phyloP scores from a whole-genome alignment of 2,329 filamentous ascomycete species.

The Pestalotiopsis sp. region DNA sequence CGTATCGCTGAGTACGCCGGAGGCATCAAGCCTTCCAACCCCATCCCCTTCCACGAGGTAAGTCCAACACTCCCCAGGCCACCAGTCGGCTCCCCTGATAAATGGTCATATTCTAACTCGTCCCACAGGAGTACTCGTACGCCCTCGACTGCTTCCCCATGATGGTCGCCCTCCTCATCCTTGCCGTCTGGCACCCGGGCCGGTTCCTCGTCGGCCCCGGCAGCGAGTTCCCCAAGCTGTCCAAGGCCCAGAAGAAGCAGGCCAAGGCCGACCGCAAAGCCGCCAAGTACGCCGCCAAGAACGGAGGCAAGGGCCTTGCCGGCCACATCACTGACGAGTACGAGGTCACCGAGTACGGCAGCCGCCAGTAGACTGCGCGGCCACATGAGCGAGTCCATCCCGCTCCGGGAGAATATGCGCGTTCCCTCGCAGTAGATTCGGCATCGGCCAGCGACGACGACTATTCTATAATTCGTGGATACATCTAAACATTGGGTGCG shows the following conservation, averaged over 20 bases:
- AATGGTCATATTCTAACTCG: not conserved
- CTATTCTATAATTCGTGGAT: not conserved
- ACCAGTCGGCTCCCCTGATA: not conserved
- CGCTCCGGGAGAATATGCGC: too few relatives aligned
- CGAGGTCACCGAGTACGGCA: conserved; percentile 5
- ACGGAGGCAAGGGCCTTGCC: not conserved
- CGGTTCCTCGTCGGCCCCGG: conserved; percentile 36
- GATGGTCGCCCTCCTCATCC: conserved; percentile 42
- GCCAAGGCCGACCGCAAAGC: conserved; percentile 23
- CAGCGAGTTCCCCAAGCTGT: conserved; percentile 36
- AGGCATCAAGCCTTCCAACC: conserved; percentile 42
- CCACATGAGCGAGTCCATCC: too few relatives aligned
- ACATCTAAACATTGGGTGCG: not conserved
- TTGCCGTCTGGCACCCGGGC: conserved; percentile 42
- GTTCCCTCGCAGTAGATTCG: too few relatives aligned
- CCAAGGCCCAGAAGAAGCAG: conserved; percentile 37
- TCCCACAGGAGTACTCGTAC: conserved; percentile 43
- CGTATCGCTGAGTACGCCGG: conserved; percentile 56
- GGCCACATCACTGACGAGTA: conserved; percentile 8
- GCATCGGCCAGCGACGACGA: too few relatives aligned
- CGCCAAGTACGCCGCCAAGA: conserved; percentile 25
- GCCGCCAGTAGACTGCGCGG: not conserved
- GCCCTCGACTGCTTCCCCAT: conserved; percentile 55
- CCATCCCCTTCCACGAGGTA: conserved; percentile 47
- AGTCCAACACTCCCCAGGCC: not conserved